Percentiles rank a stretch among this genome's conserved stretches.
These are phyloP conservation scores for Diaporthe citri DNA, from an alignment of 2,329 filamentous ascomycete genomes.

Conservation along the genomic window DNA sequence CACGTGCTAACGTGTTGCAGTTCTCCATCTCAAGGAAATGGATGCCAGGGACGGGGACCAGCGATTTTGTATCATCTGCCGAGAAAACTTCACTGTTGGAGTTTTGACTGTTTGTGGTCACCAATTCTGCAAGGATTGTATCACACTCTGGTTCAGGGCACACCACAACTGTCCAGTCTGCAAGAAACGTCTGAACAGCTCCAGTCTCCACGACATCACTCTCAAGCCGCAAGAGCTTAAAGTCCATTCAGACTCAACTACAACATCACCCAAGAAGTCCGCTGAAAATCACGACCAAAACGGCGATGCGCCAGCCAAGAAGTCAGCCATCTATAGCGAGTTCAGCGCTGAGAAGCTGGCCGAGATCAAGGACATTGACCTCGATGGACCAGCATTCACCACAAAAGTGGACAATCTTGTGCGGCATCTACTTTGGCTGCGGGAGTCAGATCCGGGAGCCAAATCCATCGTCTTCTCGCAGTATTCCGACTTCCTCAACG, in stretches of 20 bases:
- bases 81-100: constrained; percentile 80
- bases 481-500: constrained; percentile 80
- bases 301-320: constrained; percentile 45
- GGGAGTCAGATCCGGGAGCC: constrained; percentile 84
- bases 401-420: constrained; percentile 90
- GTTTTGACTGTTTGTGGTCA: constrained; percentile 91
- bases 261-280: constrained; percentile 45
- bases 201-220: constrained; percentile 86
- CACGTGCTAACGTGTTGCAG: constrained; percentile 49
- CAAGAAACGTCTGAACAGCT: constrained; percentile 74
- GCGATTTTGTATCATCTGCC: constrained; percentile 88
- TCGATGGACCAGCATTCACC: constrained; percentile 80
- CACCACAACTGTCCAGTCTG: constrained; percentile 87
- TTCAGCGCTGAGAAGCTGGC: constrained; percentile 79
- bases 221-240: constrained; percentile 82
- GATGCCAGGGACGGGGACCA: constrained; percentile 74
- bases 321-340: constrained; percentile 77
- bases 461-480: constrained; percentile 97
- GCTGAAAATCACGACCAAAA: constrained; percentile 35
- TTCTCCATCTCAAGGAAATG: constrained; percentile 65
- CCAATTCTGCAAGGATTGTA: constrained; percentile 90
- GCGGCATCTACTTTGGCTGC: constrained; percentile 87
- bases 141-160: constrained; percentile 80
- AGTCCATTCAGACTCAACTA: constrained; percentile 61
- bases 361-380: constrained; percentile 85